Evolutionary conservation across 1,139 yeast species (phyloP), one percentile per base, ranked within the genome.

Genomic region (Yamadazyma buinensis): DNA sequence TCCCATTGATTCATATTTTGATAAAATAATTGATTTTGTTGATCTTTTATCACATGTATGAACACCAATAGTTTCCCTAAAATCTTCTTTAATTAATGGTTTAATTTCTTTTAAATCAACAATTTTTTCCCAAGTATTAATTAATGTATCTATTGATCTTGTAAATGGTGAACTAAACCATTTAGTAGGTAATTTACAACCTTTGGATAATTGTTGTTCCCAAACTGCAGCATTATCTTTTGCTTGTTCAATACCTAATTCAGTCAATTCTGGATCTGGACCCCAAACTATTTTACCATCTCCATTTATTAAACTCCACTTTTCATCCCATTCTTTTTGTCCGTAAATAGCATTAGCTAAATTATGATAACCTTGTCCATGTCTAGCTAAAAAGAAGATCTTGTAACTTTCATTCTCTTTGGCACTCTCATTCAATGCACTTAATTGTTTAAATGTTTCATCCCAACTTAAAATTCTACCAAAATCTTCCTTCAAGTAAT

Each of bases 301-400:
- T 1, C 73, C 72, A 33, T 55, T 58, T 31, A 64, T 43, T 35
- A 59, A 64, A 30, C 67, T 61, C 72, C 73, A 69, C 41, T 67
- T 46, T 18, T 56, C 58, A 39, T 68, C 64, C 75, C 75, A 69
- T 3, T 49, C 65, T 25, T 60, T 52, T 33, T 68, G 60, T 3
- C 75, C 75, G 38, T 68, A 68, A 38, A 57, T 54, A 13, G 56
- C 35, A 42, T 67, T 70, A 28, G 72, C 74, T 40, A 67, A 45
- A 45, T 69, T 69, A 46, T 69, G 75, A 47, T 42, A 67, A 3
- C 75, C 75, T 44, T 68, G 72, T 3, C 74, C 74, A 37, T 69
- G 75, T 40, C 75, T 61, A 13, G 72, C 71, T 28, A 68, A 53
- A 40, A 64, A 61, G 31, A 68, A 50, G 17, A 69, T 40, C 47